Conservation (phyloP, 2,329 filamentous ascomycete species). For the Herpotrichia juniperi region DNA sequence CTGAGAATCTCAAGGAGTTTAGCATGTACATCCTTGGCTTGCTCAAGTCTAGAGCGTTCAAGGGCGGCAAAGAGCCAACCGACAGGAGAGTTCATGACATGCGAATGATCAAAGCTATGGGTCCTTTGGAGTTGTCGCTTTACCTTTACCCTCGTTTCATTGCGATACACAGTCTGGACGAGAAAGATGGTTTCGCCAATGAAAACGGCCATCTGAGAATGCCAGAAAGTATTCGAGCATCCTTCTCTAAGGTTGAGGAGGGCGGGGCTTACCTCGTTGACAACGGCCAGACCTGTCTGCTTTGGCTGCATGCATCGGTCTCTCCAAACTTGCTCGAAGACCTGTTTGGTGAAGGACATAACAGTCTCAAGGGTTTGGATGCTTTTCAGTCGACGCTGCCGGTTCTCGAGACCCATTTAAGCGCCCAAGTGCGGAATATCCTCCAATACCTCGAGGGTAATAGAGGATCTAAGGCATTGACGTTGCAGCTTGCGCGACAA, state of each 20-base stretch:
- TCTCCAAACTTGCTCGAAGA: conserved; percentile 90
- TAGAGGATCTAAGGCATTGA: conserved; percentile 85
- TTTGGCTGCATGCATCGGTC: conserved; percentile 93
- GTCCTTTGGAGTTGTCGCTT: conserved; percentile 80
- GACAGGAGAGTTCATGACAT: conserved; percentile 92
- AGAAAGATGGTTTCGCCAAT: conserved; percentile 91
- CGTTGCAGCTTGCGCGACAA: conserved; percentile 88
- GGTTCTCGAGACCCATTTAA: conserved; percentile 87
- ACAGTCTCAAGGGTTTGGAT: conserved; percentile 76
- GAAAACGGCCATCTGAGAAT: conserved; percentile 86
- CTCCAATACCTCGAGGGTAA: conserved; percentile 81
- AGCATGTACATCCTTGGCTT: conserved; percentile 94
- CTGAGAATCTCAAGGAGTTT: conserved; percentile 94
- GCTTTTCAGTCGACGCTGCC: conserved; percentile 81
- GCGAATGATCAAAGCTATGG: conserved; percentile 88
- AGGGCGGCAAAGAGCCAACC: conserved; percentile 86
- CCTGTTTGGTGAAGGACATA: conserved; percentile 80
- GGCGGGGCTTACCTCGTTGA: conserved; percentile 95
- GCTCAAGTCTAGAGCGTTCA: conserved; percentile 90
- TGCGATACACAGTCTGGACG: conserved; percentile 84
- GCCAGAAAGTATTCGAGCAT: conserved; percentile 79
- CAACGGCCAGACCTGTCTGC: conserved; percentile 87
- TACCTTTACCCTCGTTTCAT: conserved; percentile 97
- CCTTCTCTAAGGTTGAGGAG: conserved; percentile 86
- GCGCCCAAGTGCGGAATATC: conserved; percentile 93